Base-by-base conservation (phyloP, 805 yeast genomes). In the Candida orba region DNA sequence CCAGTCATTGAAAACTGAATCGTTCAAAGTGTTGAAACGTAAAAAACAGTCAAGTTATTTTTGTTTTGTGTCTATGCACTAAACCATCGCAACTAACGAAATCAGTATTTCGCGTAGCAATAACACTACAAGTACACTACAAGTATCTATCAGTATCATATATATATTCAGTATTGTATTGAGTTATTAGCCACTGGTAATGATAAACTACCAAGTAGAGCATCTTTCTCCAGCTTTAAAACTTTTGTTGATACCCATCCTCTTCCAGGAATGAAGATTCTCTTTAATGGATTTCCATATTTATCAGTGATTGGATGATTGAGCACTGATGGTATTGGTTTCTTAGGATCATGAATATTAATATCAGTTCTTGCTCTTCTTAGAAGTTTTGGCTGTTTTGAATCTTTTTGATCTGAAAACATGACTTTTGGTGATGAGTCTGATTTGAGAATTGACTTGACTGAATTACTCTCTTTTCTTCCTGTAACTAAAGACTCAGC, bases 201-300 rank as follows among this genome's bases (percentile, higher is more conserved):
- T n/a, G 24, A 7, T 18, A 42, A 23, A 15, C 40, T 36, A 22
- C 18, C n/a, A 17, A 45, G 15, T 15, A 56, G 46, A 34, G 29
- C 43, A 8, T 30, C 32, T 15, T 44, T 49, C 30, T 58, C 60
- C 25, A 29, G 41, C 32, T 49, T 41, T 44, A 49, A 43, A 15
- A 31, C 36, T 30, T 45, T 52, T n/a, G 42, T 37, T 2, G 73
- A 56, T 1, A 71, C 59, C 81, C 81, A 76, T 0, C 81, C 80
- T 35, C 69, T 54, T 10, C 69, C 70, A 1, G 76, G 78, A 29
- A 75, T 62, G 46, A 68, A 72, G 3, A 73, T 53, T 30, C 81
- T 52, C 39, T 72, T 62, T 40, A 65, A 67, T 6, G 64, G 67
- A 36, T 63, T 66, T 1, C 75, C 76, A 36, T 64, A 57, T 33